phyloP scores from a whole-genome alignment of 164 flowering plant species.

The Platanus orientalis region DNA sequence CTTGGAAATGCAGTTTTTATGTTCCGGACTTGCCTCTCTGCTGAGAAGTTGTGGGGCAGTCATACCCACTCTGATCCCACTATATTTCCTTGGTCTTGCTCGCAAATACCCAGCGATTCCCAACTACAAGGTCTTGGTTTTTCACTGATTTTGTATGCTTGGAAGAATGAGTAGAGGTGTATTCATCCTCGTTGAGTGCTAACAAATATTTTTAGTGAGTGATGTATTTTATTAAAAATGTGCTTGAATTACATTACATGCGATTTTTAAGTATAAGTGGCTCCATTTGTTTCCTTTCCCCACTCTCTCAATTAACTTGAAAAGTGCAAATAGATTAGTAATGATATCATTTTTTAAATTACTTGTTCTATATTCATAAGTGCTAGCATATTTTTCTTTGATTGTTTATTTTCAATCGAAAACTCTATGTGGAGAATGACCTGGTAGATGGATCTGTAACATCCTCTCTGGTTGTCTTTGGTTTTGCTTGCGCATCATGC shows the following conservation, averaged over 20 bases:
- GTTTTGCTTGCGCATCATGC: not conserved
- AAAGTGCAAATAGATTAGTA: slow-evolving; percentile 2
- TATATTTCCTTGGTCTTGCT: slow-evolving; percentile 37
- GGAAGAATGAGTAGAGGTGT: slow-evolving; percentile 58
- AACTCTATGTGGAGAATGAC: not conserved
- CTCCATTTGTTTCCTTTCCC: too few species aligned
- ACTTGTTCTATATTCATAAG: not conserved
- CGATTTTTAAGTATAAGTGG: too few species aligned
- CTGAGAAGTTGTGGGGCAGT: slow-evolving; percentile 63
- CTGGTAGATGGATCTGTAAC: not conserved
- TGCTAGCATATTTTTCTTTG: too few species aligned
- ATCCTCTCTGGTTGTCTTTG: not conserved
- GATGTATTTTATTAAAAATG: slow-evolving; percentile 3
- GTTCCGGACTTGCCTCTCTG: slow-evolving; percentile 65
- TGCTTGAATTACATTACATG: not conserved
- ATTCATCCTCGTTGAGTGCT: slow-evolving; percentile 28
- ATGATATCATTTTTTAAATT: not conserved
- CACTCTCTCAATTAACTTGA: too few species aligned
- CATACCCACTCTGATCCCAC: slow-evolving; percentile 33
- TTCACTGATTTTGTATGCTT: slow-evolving; percentile 63
- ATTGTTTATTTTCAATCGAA: too few species aligned
- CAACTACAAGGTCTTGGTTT: slow-evolving; percentile 48
- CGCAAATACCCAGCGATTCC: slow-evolving; percentile 43
- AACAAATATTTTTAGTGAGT: slow-evolving; percentile 23
- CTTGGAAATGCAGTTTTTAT: slow-evolving; percentile 72